Evolutionary conservation across 2,329 filamentous ascomycete genomes (phyloP).

Genomic region (Ophiosphaerella korrae): DNA sequence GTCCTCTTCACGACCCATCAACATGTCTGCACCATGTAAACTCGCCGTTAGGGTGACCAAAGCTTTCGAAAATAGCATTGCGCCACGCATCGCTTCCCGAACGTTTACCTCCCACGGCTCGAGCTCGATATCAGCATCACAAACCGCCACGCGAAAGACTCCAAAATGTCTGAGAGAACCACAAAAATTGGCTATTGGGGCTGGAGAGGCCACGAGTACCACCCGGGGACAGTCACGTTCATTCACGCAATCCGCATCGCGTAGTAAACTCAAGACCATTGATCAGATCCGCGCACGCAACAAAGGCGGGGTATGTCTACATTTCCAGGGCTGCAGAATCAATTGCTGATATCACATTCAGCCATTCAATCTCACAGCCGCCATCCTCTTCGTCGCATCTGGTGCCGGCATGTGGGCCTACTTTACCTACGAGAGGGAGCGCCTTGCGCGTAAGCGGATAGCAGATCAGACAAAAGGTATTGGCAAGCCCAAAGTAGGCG

Average conservation of each 20-base stretch:
- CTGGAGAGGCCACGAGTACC: constrained; percentile 4
- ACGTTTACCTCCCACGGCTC: constrained; percentile 30
- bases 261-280: constrained; percentile 42
- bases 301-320: constrained; percentile 38
- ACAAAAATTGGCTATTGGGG: constrained; percentile 3
- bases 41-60: constrained; percentile 26
- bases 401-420: constrained; percentile 82
- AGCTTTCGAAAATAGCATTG: constrained; percentile 12
- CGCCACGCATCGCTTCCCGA: constrained; percentile 27
- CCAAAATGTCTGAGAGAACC: constrained; percentile 20
- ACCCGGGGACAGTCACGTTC: constrained; percentile 18
- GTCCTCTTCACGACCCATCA: constrained; percentile 3
- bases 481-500: constrained; percentile 90
- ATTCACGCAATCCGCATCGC: constrained; percentile 37
- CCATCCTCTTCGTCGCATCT: constrained; percentile 79
- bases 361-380: constrained; percentile 95
- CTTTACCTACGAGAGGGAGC: constrained; percentile 90
- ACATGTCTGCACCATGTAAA: constrained; percentile 35
- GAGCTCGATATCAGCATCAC: constrained; percentile 14
- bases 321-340: not conserved
- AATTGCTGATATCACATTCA: constrained; percentile 43
- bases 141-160: constrained; percentile 9
- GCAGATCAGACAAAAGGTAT: constrained; percentile 93
- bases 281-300: constrained; percentile 44
- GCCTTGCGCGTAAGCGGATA: constrained; percentile 85